A percentile compares a stretch with the other conserved stretches of the same genome.
phyloP scores from a whole-genome alignment of 179 eudicot species.

The Pouteria campechiana region DNA sequence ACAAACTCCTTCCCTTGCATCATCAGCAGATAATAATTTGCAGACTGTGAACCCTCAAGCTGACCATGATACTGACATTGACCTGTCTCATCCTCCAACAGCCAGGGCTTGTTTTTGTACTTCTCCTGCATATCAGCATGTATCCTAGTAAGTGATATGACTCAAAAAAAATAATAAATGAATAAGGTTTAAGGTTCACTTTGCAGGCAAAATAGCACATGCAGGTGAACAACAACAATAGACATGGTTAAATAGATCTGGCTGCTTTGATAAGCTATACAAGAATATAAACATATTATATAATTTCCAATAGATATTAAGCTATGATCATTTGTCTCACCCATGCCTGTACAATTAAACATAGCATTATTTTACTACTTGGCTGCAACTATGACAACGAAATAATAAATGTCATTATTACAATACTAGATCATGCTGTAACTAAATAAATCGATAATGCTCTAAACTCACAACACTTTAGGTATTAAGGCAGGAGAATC shows the following conservation, averaged over 20 bases:
- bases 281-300: background rate
- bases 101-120: conserved; percentile 95
- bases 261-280: background rate
- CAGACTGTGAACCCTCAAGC: conserved; percentile 81
- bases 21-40: conserved; percentile 85
- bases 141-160: too few relatives aligned
- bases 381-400: too few relatives aligned
- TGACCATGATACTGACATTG: conserved; percentile 84
- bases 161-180: background rate
- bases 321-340: too few relatives aligned
- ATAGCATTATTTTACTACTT: too few relatives aligned
- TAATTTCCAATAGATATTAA: too few relatives aligned
- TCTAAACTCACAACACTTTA: too few relatives aligned
- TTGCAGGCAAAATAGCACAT: background rate
- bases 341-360: too few relatives aligned
- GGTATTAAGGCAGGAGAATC: too few relatives aligned
- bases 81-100: conserved; percentile 92
- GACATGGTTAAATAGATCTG: background rate
- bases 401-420: too few relatives aligned
- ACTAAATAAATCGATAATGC: too few relatives aligned
- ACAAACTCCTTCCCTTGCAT: conserved; percentile 80
- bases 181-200: too few relatives aligned
- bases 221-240: background rate
- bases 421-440: too few relatives aligned
- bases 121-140: conserved; percentile 65